These are phyloP conservation scores for Penicillium occitanis DNA, from an alignment of 2,329 filamentous ascomycete species.

Conservation along the genomic window DNA sequence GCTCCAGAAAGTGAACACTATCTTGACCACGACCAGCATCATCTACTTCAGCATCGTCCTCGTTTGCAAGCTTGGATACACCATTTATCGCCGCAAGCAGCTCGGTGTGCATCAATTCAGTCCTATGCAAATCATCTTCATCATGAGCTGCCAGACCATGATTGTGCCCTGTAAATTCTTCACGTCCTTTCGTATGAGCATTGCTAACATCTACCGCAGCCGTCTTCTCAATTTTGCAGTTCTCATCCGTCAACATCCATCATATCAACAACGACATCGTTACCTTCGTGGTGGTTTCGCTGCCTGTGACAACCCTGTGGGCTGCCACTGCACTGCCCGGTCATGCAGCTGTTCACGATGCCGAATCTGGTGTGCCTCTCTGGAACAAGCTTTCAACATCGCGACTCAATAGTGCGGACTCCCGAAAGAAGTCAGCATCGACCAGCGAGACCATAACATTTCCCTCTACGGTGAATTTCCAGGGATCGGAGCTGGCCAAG, in stretches of 20 bases:
- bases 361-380: constrained; percentile 16
- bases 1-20: constrained; percentile 49
- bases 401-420: not conserved
- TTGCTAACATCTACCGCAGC: constrained; percentile 45
- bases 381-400: constrained; percentile 19
- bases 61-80: constrained; percentile 59
- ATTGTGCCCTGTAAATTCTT: constrained; percentile 59
- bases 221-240: constrained; percentile 61
- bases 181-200: constrained; percentile 17
- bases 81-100: constrained; percentile 55
- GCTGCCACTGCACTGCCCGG: constrained; percentile 47
- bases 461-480: constrained; percentile 6
- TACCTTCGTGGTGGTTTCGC: constrained; percentile 61
- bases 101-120: constrained; percentile 62
- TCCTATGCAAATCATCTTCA: constrained; percentile 65
- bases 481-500: constrained; percentile 6
- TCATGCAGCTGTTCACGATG: constrained; percentile 8
- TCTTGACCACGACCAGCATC: constrained; percentile 57
- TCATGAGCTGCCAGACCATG: constrained; percentile 68
- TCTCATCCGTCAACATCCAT: constrained; percentile 47
- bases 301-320: constrained; percentile 68
- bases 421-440: constrained; percentile 23
- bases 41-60: constrained; percentile 65
- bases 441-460: not conserved
- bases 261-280: constrained; percentile 57